A percentile compares a stretch with the other conserved stretches of the same genome.
Conservation (phyloP, 139 green algal genomes). For the Ulvella scutata region DNA sequence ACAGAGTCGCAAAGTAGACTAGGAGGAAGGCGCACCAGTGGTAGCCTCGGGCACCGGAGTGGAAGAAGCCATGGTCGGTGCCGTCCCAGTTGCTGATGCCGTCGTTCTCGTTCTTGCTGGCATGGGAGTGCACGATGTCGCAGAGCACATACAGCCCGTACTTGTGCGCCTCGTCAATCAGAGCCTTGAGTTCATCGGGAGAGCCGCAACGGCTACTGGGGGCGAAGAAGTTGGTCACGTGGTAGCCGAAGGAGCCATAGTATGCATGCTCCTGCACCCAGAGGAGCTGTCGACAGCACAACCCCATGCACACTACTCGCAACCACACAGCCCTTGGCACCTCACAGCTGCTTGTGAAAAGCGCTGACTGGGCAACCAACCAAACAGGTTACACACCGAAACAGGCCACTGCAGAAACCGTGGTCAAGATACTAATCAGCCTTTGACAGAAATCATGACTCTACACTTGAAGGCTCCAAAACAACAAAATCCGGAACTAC, state of each 20-base stretch:
- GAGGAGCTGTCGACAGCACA: no score
- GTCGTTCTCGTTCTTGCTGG: constrained; percentile 87
- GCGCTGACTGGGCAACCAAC: no score
- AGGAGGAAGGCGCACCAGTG: constrained; percentile 64
- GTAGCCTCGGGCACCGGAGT: constrained; percentile 67
- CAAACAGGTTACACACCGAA: no score
- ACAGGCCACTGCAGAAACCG: no score
- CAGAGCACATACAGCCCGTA: constrained; percentile 75
- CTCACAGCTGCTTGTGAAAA: no score
- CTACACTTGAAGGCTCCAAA: no score
- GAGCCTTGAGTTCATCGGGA: constrained; percentile 91
- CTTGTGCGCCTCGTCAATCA: constrained; percentile 46
- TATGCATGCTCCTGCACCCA: constrained; percentile 65
- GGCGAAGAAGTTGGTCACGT: constrained; percentile 98
- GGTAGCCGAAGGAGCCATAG: constrained; percentile 86
- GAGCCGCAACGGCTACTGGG: constrained; percentile 75
- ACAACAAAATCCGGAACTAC: no score
- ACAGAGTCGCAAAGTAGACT: no score
- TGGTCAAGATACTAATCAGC: no score
- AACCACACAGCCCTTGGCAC: no score
- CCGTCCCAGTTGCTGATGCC: constrained; percentile 99
- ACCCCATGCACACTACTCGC: no score
- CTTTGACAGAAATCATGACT: no score
- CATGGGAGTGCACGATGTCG: constrained; percentile 81
- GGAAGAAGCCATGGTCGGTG: constrained; percentile 81